Percentiles rank a stretch among this genome's conserved stretches.
Conservation (phyloP, 331 rosid species). For the Quercus lobata region DNA sequence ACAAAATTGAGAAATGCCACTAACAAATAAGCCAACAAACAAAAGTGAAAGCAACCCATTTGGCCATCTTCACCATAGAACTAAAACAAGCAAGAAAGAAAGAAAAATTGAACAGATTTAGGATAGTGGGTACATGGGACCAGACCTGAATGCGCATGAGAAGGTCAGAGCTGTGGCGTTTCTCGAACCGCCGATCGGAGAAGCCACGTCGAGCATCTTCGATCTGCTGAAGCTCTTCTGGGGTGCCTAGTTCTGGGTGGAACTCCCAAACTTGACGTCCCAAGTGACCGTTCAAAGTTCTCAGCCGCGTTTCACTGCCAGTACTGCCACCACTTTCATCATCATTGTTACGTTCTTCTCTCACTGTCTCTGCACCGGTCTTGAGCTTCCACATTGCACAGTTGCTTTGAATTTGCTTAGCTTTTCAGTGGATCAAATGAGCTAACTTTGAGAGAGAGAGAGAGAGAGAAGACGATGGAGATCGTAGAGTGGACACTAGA, state of each 20-base stretch:
- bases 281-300: constrained; percentile 39
- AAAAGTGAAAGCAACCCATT: background rate
- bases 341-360: constrained; percentile 7
- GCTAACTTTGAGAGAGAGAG: no score
- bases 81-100: background rate
- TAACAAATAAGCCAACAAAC: background rate
- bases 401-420: background rate
- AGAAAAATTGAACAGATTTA: background rate
- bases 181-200: constrained; percentile 38
- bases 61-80: background rate
- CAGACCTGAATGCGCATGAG: constrained; percentile 78
- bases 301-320: background rate
- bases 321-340: constrained; percentile 40
- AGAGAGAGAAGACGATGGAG: no score
- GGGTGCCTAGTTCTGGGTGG: constrained; percentile 53
- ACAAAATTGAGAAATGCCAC: background rate
- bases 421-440: background rate
- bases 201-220: constrained; percentile 45
- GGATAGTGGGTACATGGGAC: background rate
- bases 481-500: no score
- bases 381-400: constrained; percentile 77
- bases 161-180: constrained; percentile 67
- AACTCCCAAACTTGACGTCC: constrained; percentile 87
- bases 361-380: constrained; percentile 48
- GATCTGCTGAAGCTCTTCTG: constrained; percentile 38